These are phyloP conservation scores for Hyaloperonospora arabidopsidis DNA, from an alignment of 352 stramenopile genomes.

Conservation along the genomic window DNA sequence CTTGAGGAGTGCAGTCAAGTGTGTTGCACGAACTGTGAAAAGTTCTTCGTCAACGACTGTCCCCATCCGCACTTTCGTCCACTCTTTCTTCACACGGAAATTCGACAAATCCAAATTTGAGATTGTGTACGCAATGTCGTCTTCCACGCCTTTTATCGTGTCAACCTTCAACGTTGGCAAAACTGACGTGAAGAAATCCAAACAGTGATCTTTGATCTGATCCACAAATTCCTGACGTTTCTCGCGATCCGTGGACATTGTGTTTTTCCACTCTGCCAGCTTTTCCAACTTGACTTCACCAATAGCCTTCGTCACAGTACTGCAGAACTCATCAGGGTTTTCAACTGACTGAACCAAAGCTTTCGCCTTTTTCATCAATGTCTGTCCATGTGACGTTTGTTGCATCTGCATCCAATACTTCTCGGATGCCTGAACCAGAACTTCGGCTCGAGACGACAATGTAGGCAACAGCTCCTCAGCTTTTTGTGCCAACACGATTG, in stretches of 20 bases:
- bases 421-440: constrained; percentile 55
- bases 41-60: constrained; percentile 73
- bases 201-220: constrained; percentile 72
- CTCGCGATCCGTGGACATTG: constrained; percentile 47
- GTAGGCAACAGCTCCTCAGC: constrained; percentile 59
- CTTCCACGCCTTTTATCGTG: constrained; percentile 69
- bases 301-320: constrained; percentile 65
- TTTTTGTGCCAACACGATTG: constrained; percentile 44
- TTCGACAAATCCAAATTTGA: constrained; percentile 76
- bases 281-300: constrained; percentile 62
- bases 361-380: constrained; percentile 60
- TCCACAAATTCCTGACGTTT: constrained; percentile 76
- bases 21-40: constrained; percentile 66
- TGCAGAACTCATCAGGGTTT: constrained; percentile 61
- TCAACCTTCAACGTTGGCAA: constrained; percentile 77
- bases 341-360: constrained; percentile 65
- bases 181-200: constrained; percentile 84
- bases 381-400: constrained; percentile 57
- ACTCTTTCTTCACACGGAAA: constrained; percentile 78
- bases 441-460: constrained; percentile 41
- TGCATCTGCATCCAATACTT: constrained; percentile 67
- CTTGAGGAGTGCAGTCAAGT: constrained; percentile 72
- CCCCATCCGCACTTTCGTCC: constrained; percentile 78
- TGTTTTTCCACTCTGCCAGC: constrained; percentile 54
- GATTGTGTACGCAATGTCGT: constrained; percentile 70